A percentile compares a stretch with the other conserved stretches of the same genome.
Evolutionary conservation across 2,329 filamentous ascomycete genomes (phyloP).

Genomic region (Diaporthe batatas): DNA sequence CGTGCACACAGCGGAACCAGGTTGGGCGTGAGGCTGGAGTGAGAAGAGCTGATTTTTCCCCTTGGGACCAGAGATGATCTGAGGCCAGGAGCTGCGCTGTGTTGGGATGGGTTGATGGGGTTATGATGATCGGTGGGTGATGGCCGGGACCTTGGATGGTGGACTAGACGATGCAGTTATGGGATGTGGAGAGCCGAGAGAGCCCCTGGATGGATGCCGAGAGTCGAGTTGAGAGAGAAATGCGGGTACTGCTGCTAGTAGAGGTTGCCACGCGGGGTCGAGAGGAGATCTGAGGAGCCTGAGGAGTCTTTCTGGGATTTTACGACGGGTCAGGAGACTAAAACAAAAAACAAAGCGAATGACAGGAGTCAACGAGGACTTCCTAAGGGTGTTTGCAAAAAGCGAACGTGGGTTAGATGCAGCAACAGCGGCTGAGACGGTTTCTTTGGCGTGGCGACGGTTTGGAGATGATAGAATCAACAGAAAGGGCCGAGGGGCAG

Average conservation of each 20-base stretch:
- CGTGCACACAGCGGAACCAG: conserved; percentile 20
- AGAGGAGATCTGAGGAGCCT: neutral
- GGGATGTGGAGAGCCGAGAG: conserved; percentile 28
- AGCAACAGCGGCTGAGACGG: conserved; percentile 56
- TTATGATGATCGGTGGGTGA: conserved; percentile 32
- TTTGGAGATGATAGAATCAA: conserved; percentile 38
- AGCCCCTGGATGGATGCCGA: conserved; percentile 32
- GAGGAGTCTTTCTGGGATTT: conserved; percentile 7
- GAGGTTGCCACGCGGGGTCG: conserved; percentile 32
- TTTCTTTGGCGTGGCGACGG: conserved; percentile 50
- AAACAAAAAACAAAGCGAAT: conserved; percentile 75
- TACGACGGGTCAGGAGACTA: conserved; percentile 45
- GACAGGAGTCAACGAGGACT: conserved; percentile 82
- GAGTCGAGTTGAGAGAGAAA: conserved; percentile 40
- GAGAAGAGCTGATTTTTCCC: conserved; percentile 14
- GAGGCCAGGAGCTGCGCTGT: conserved; percentile 22
- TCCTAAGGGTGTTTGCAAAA: conserved; percentile 65
- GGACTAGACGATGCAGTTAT: conserved; percentile 29
- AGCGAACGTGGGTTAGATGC: conserved; percentile 63
- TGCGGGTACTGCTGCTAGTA: conserved; percentile 42
- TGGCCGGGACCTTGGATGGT: conserved; percentile 30
- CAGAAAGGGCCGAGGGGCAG: conserved; percentile 39
- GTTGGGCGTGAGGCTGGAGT: neutral
- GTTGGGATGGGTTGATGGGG: conserved; percentile 24
- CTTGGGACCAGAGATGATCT: conserved; percentile 8